Evolutionary conservation across 1,284 basidiomycete genomes (phyloP).

Genomic region (Phenoliferia sp.): DNA sequence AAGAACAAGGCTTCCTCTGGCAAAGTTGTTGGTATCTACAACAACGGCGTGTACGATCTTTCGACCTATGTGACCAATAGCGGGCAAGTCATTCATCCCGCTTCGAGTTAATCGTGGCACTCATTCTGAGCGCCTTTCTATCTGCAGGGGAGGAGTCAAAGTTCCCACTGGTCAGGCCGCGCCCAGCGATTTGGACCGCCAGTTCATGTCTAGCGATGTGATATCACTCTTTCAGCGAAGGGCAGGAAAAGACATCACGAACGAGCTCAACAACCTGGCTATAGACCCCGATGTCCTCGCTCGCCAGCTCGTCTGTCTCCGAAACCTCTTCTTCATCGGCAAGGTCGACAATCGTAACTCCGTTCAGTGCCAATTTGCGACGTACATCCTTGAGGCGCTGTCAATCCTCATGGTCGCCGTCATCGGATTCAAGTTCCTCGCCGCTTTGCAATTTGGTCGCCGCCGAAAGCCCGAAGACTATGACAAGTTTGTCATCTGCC

Average conservation of each 20-base stretch:
- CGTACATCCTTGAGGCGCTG: slow-evolving; percentile 83
- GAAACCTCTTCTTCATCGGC: slow-evolving; percentile 87
- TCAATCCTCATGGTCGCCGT: slow-evolving; percentile 91
- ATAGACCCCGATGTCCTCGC: slow-evolving; percentile 64
- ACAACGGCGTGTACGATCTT: slow-evolving; percentile 81
- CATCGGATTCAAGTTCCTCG: slow-evolving; percentile 97
- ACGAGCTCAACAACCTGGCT: slow-evolving; percentile 60
- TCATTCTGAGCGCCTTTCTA: background rate
- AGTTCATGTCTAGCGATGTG: slow-evolving; percentile 72
- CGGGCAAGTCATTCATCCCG: slow-evolving; percentile 51
- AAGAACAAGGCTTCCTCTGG: slow-evolving; percentile 57
- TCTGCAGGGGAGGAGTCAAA: slow-evolving; percentile 40
- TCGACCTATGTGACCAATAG: slow-evolving; percentile 64
- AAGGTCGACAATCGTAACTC: slow-evolving; percentile 90
- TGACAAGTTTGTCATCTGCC: slow-evolving; percentile 98
- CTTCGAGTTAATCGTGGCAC: background rate
- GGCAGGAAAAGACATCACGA: slow-evolving; percentile 70
- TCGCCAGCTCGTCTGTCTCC: slow-evolving; percentile 78
- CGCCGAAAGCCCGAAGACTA: slow-evolving; percentile 87
- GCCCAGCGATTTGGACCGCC: slow-evolving; percentile 53
- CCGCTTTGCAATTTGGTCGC: slow-evolving; percentile 81
- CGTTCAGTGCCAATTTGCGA: slow-evolving; percentile 83
- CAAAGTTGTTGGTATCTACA: slow-evolving; percentile 64
- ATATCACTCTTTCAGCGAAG: slow-evolving; percentile 76
- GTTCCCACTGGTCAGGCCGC: slow-evolving; percentile 61